Base-by-base conservation (phyloP, 164 flowering plant genomes). In the Stephania japonica region DNA sequence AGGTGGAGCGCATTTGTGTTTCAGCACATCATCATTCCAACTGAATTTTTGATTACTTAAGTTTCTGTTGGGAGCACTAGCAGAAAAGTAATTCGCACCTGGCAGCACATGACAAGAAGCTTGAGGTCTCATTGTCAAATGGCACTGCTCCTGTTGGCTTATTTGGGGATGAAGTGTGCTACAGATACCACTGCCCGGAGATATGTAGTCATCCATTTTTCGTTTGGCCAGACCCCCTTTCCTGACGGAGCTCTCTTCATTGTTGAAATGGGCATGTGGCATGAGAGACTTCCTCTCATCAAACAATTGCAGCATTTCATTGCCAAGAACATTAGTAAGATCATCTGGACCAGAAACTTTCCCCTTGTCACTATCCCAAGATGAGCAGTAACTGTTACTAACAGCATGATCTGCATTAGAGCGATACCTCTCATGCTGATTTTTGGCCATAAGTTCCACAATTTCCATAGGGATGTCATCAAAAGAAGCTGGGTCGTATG, bases 381-480 rank as follows among this genome's bases (percentile, higher is more conserved):
- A 67, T 41, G 50, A 68, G 67, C 27, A 21, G n/a, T 63, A n/a
- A 62, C 10, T 61, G 53, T 32, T 74, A 53, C 63, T 49, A 26
- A 41, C 70, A 42, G 72, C 73, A 75, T 78, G 77, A 69, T 75
- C 83, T 65, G 78, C 73, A 76, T 83, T 82, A 38, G 76, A 76
- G 53, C 88, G 87, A 77, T 80, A 72, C 77, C 88, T 88, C 75
- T 90, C 97, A 65, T 87, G 85, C 80, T 88, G 94, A 82, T 86
- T 80, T 77, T 81, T 88, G 27, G 97, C 94, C 88, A 90, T 79
- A 68, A 90, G 92, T 73, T 90, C 97, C 27, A 90, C 93, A 73
- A 90, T 87, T 63, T 91, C 97, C 97, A 91, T 91, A 11, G 93
- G 92, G 66, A 91, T 85, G 73, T 88, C 96, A 81, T 89, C 97